Evolutionary conservation across 495 filamentous ascomycete genomes (phyloP).

Genomic region (Symbiotaphrina buchneri): DNA sequence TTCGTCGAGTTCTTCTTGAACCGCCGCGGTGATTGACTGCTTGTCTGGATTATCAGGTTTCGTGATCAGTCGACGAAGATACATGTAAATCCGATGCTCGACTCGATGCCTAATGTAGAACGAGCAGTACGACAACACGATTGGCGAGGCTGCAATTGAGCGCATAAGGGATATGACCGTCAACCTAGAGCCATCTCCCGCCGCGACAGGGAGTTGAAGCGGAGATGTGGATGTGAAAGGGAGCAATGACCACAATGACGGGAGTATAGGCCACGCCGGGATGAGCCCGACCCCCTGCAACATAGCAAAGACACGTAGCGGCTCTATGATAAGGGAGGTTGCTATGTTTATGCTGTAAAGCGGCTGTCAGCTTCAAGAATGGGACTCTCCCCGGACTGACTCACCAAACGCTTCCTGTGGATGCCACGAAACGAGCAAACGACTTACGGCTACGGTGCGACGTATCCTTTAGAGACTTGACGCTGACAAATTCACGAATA

Average conservation of each 20-base stretch:
- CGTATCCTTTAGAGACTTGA: too few relatives aligned
- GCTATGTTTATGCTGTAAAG: neutral
- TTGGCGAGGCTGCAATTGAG: conserved; percentile 1
- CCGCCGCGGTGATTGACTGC: conserved; percentile 2
- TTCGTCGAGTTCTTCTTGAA: conserved; percentile 1
- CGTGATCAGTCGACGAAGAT: conserved; percentile 1
- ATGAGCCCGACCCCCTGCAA: neutral
- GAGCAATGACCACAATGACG: neutral
- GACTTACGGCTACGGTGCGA: too few relatives aligned
- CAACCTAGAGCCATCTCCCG: neutral
- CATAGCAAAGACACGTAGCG: neutral
- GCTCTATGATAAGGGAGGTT: neutral
- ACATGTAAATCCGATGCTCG: conserved; percentile 1
- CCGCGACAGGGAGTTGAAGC: conserved; percentile 1
- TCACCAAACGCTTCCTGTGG: too few relatives aligned
- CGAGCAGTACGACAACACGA: neutral
- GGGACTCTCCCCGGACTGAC: too few relatives aligned
- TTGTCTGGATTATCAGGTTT: conserved; percentile 2
- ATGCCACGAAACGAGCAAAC: too few relatives aligned
- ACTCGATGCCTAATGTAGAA: neutral
- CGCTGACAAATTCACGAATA: too few relatives aligned
- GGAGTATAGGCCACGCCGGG: neutral
- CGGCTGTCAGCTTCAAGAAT: too few relatives aligned
- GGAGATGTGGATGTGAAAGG: conserved; percentile 3
- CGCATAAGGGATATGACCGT: neutral